Evolutionary conservation across 2,329 filamentous ascomycete genomes (phyloP).

Genomic region (Stromatinia cepivora): DNA sequence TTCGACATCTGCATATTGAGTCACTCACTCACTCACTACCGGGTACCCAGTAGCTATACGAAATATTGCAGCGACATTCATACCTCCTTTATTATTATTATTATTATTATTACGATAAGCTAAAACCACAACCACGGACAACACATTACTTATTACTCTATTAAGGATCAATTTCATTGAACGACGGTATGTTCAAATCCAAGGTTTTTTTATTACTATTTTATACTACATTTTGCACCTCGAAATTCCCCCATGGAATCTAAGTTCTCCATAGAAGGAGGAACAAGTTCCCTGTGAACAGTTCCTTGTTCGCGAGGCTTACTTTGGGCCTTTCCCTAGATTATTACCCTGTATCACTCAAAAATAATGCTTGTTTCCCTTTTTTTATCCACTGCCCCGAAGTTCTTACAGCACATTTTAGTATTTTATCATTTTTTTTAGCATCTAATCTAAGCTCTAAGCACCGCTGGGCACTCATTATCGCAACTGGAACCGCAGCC

Average conservation of each 20-base stretch:
- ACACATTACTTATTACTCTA: neutral
- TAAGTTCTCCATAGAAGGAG: neutral
- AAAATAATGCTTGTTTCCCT: constrained; percentile 12
- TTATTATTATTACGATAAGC: too few relatives aligned
- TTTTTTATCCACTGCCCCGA: neutral
- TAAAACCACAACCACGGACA: too few relatives aligned
- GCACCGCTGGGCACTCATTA: neutral
- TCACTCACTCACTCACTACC: neutral
- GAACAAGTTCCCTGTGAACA: neutral
- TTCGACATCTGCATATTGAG: too few relatives aligned
- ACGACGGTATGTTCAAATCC: neutral
- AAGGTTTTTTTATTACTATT: neutral
- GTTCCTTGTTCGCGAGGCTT: neutral
- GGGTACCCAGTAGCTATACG: neutral
- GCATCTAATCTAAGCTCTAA: neutral
- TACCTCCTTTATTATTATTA: too few relatives aligned
- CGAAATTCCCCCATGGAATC: neutral
- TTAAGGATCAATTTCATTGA: neutral
- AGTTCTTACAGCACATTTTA: neutral
- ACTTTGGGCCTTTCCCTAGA: neutral
- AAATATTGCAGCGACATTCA: neutral
- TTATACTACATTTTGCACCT: neutral
- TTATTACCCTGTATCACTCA: constrained; percentile 3
- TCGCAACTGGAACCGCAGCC: neutral
- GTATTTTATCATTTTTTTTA: neutral